Evolutionary conservation across 1,284 basidiomycete species (phyloP).

Genomic region (Ustilago lituana): DNA sequence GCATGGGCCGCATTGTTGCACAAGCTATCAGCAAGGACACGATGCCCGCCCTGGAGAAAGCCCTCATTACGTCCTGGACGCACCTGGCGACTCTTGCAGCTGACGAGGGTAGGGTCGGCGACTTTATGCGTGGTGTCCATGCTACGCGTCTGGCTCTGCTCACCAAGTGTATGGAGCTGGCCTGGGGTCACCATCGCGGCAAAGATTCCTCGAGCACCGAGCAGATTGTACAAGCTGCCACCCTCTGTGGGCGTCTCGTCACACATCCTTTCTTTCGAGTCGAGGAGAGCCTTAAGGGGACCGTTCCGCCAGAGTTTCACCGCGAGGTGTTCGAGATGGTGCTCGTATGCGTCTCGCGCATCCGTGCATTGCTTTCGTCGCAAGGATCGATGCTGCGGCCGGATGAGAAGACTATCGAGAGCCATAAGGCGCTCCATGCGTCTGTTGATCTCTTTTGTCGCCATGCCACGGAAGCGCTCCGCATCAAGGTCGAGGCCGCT

Average conservation of each 20-base stretch:
- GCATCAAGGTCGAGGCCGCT: constrained; percentile 75
- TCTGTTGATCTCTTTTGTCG: constrained; percentile 80
- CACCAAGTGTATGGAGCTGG: constrained; percentile 78
- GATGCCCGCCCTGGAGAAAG: constrained; percentile 26
- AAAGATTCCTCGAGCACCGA: constrained; percentile 55
- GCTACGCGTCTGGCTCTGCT: constrained; percentile 79
- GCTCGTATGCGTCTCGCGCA: constrained; percentile 35
- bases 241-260: constrained; percentile 76
- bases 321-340: constrained; percentile 63
- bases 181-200: constrained; percentile 71
- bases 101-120: constrained; percentile 77
- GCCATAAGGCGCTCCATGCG: constrained; percentile 75
- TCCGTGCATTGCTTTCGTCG: constrained; percentile 22
- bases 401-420: constrained; percentile 38
- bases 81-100: constrained; percentile 70
- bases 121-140: constrained; percentile 86
- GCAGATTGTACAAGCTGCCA: constrained; percentile 75
- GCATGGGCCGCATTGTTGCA: constrained; percentile 73
- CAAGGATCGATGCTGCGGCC: constrained; percentile 15
- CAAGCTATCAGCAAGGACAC: constrained; percentile 74
- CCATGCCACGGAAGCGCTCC: constrained; percentile 74
- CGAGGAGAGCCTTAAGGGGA: constrained; percentile 77
- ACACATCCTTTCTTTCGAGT: constrained; percentile 80
- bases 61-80: constrained; percentile 43
- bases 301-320: constrained; percentile 78